Base-by-base conservation (phyloP, 352 stramenopile species). In the Phytopythium chamaehyphon region DNA sequence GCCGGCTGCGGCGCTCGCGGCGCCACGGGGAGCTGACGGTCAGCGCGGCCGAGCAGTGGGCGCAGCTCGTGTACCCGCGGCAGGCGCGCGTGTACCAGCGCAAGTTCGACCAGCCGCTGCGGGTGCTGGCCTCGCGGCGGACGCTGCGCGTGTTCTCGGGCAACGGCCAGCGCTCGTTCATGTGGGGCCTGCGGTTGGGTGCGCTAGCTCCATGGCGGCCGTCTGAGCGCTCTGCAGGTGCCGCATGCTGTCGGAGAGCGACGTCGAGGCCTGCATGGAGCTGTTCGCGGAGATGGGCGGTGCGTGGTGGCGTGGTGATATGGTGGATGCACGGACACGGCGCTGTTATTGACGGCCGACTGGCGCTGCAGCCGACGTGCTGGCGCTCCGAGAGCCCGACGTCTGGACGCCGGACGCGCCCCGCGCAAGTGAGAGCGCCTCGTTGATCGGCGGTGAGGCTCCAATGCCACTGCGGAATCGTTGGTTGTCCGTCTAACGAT, bases 81-180 rank as follows among this genome's bases (percentile, higher is more conserved):
- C 46, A 76, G 18, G 56, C 51, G 10, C 43, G 58, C 7, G 48
- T 80, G 42, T 84, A 76, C 55, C 54, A 60, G 49, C 56, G 75
- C 54, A 76, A 52, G 40, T 83, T 84, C 53, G 60, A 69, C 38
- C 74, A 84, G 61, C 75, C 75, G 28, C 56, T 66, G n/a, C 76
- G 73, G 58, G 78, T 63, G 40, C 50, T 84, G 47, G 31, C 70
- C 8, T 61, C 70, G 23, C 62, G 59, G 46, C 65, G 63, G 37
- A 51, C 81, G 31, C 48, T 83, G 46, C 75, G 70, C 16, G 44
- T 86, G 36, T 72, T 71, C 46, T 83, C 69, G 11, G 73, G 59
- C 55, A 68, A 71, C 35, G 72, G 72, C 35, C 69, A 58, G 22
- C 58, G 52, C 21, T 62, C 19, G 16, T 80, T 83, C 54, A 83